Evolutionary conservation across 1,284 basidiomycete species (phyloP).

Genomic region (Lentinula novae-zelandiae): DNA sequence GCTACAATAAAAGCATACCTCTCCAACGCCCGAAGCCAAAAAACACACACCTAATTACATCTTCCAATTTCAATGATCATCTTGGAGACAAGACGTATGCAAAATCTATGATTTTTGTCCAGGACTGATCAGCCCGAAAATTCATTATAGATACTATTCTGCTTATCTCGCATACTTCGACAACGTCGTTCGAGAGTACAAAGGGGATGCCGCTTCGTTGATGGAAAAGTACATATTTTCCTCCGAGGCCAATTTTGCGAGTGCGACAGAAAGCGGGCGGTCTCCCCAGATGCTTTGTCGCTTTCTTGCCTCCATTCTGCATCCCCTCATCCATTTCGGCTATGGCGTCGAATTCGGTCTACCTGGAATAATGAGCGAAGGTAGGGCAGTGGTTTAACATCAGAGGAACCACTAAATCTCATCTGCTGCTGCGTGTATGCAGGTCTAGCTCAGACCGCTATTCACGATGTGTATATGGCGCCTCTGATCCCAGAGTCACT

Average conservation of each 20-base stretch:
- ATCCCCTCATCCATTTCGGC: slow-evolving; percentile 63
- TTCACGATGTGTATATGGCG: slow-evolving; percentile 25
- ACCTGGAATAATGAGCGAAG: slow-evolving; percentile 61
- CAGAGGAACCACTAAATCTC: too few species aligned
- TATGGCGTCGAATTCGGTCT: slow-evolving; percentile 64
- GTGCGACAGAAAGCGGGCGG: slow-evolving; percentile 17
- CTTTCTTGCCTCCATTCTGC: slow-evolving; percentile 54
- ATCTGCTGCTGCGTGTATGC: background rate
- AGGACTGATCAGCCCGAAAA: slow-evolving; percentile 21
- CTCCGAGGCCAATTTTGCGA: slow-evolving; percentile 41
- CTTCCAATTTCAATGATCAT: slow-evolving; percentile 44
- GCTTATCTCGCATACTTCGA: slow-evolving; percentile 59
- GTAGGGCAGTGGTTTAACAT: slow-evolving; percentile 24
- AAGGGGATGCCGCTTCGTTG: slow-evolving; percentile 36
- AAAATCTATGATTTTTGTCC: background rate
- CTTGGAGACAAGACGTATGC: slow-evolving; percentile 45
- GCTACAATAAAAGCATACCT: slow-evolving; percentile 37
- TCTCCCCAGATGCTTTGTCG: slow-evolving; percentile 61
- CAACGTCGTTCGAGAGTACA: slow-evolving; percentile 39
- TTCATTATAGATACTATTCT: slow-evolving; percentile 45
- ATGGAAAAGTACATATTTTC: slow-evolving; percentile 61
- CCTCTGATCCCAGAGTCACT: slow-evolving; percentile 19
- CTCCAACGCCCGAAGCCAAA: slow-evolving; percentile 35
- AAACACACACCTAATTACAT: slow-evolving; percentile 39
- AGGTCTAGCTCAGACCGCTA: slow-evolving; percentile 43